Conservation (phyloP, 208 protist species). For the Willaertia magna region DNA sequence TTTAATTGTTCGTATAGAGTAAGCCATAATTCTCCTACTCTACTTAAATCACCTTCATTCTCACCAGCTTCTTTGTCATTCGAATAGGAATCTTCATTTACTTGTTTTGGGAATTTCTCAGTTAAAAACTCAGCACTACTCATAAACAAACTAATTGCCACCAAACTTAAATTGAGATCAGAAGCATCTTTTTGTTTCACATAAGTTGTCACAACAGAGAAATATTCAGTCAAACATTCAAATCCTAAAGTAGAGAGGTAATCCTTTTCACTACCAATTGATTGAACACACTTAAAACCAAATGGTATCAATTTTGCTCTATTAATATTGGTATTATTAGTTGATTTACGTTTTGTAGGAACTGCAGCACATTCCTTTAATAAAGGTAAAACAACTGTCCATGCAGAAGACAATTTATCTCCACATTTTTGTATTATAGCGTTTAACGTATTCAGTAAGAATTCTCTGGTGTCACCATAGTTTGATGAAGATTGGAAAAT, state of each 20-base stretch:
- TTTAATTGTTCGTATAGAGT: constrained; percentile 42
- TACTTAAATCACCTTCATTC: background rate
- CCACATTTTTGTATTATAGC: background rate
- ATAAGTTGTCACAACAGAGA: background rate
- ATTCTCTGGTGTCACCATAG: background rate
- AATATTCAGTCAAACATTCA: background rate
- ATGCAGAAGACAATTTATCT: background rate
- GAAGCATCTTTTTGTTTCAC: background rate
- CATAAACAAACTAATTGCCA: constrained; percentile 17
- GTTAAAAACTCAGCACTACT: background rate
- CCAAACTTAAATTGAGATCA: background rate
- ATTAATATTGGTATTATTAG: background rate
- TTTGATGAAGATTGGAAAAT: background rate
- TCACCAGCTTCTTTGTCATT: background rate
- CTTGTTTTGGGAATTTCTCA: background rate
- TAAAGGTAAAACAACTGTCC: background rate
- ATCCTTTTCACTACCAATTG: background rate
- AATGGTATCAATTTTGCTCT: background rate
- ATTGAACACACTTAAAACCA: constrained; percentile 1
- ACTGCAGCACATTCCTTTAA: background rate
- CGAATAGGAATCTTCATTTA: background rate
- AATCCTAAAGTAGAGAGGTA: background rate
- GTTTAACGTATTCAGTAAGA: background rate
- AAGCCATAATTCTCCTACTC: constrained; percentile 24
- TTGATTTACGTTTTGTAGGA: background rate